phyloP scores from a whole-genome alignment of 2,329 filamentous ascomycete species.

The Cordyceps tenuipes region DNA sequence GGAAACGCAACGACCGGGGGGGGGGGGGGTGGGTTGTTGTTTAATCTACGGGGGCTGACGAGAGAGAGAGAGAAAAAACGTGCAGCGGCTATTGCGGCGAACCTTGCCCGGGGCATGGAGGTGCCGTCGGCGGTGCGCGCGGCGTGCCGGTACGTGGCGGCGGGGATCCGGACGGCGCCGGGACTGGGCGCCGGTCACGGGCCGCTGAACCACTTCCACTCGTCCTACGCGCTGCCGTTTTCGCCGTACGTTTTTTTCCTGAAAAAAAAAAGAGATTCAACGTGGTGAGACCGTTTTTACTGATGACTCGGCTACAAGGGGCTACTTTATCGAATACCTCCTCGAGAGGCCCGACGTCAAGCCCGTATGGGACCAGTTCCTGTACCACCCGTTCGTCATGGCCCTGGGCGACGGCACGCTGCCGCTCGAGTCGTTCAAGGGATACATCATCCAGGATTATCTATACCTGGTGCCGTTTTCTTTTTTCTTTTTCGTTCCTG shows the following conservation, averaged over 20 bases:
- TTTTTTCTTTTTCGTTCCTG: neutral
- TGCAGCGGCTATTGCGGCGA: conserved; percentile 69
- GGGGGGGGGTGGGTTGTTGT: too few relatives aligned
- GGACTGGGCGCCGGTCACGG: conserved; percentile 59
- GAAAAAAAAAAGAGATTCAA: too few relatives aligned
- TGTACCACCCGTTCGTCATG: conserved; percentile 75
- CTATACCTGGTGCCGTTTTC: conserved; percentile 59
- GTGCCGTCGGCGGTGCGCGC: conserved; percentile 53
- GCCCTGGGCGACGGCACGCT: conserved; percentile 68
- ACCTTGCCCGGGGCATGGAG: conserved; percentile 51
- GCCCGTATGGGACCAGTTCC: conserved; percentile 64
- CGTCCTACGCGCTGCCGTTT: conserved; percentile 59
- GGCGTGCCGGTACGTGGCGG: conserved; percentile 65
- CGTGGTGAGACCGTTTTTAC: too few relatives aligned
- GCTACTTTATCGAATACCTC: conserved; percentile 75
- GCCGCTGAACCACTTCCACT: conserved; percentile 74
- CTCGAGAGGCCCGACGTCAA: conserved; percentile 68
- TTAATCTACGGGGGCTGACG: too few relatives aligned
- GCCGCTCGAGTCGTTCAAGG: conserved; percentile 69
- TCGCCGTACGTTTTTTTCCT: conserved; percentile 41
- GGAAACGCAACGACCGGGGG: too few relatives aligned
- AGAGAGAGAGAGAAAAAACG: too few relatives aligned
- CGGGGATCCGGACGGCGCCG: conserved; percentile 57
- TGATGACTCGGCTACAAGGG: conserved; percentile 36
- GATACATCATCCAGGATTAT: conserved; percentile 89